A percentile compares a stretch with the other conserved stretches of the same genome.
Conservation (phyloP, 2,329 filamentous ascomycete species). For the Aspergillus tamarii region DNA sequence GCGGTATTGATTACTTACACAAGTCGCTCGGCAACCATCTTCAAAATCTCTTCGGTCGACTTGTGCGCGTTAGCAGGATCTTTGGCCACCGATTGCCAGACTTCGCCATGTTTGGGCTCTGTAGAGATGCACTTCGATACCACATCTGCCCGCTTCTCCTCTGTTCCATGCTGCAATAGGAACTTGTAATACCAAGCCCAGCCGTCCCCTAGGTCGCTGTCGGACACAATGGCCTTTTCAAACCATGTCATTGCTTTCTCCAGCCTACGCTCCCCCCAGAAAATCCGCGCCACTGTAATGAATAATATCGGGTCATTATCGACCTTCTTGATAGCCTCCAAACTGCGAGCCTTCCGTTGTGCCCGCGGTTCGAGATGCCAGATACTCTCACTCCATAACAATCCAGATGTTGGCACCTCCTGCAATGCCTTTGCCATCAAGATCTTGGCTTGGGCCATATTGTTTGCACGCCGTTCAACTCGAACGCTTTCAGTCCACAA, state of each 20-base stretch:
- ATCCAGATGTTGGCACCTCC: constrained; percentile 82
- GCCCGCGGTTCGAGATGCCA: constrained; percentile 91
- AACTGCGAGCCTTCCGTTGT: constrained; percentile 84
- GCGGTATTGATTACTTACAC: constrained; percentile 12
- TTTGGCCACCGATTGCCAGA: constrained; percentile 86
- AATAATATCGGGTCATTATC: constrained; percentile 90
- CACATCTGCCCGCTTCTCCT: constrained; percentile 88
- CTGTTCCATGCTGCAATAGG: constrained; percentile 85
- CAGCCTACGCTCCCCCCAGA: constrained; percentile 89
- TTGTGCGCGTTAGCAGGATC: constrained; percentile 78
- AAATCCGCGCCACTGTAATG: constrained; percentile 89
- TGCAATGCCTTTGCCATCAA: constrained; percentile 93
- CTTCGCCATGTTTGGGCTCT: constrained; percentile 89
- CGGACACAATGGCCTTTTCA: constrained; percentile 87
- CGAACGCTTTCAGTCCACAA: constrained; percentile 95
- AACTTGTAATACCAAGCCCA: constrained; percentile 99
- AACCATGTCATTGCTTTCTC: constrained; percentile 98
- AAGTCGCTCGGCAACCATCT: constrained; percentile 66
- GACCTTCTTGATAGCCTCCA: constrained; percentile 96
- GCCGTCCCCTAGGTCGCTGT: constrained; percentile 84
- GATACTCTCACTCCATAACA: constrained; percentile 93
- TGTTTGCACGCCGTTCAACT: constrained; percentile 84
- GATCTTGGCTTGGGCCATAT: constrained; percentile 79
- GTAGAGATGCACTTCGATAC: constrained; percentile 77
- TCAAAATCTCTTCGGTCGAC: constrained; percentile 78